Conservation (phyloP, 2,329 filamentous ascomycete genomes). For the Diaporthe ampelina region DNA sequence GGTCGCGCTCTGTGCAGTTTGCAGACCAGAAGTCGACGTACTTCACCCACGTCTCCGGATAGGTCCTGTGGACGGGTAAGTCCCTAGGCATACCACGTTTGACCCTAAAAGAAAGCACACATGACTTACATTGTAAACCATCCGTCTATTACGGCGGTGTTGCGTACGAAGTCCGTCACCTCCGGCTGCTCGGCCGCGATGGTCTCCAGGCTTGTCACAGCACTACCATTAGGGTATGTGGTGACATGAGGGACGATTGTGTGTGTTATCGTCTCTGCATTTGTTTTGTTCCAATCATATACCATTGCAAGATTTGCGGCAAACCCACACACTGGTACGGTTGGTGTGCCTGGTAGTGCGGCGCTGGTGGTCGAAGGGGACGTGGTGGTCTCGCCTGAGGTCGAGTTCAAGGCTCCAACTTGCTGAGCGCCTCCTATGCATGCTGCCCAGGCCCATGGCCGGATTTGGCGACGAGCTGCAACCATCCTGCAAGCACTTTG, state of each 20-base stretch:
- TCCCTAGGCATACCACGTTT: neutral
- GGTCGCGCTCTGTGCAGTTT: slow-evolving; percentile 29
- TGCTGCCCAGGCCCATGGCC: slow-evolving; percentile 22
- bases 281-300: slow-evolving; percentile 18
- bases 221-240: slow-evolving; percentile 23
- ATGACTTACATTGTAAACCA: slow-evolving; percentile 22
- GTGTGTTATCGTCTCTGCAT: slow-evolving; percentile 28
- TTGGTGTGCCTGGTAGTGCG: neutral
- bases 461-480: slow-evolving; percentile 1
- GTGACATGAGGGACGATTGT: slow-evolving; percentile 28
- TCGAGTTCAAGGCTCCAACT: slow-evolving; percentile 21
- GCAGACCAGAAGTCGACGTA: slow-evolving; percentile 28
- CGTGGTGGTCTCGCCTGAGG: neutral
- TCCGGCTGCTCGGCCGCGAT: slow-evolving; percentile 1
- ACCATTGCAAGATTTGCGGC: slow-evolving; percentile 25
- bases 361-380: neutral
- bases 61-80: slow-evolving; percentile 6
- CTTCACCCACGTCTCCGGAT: slow-evolving; percentile 14
- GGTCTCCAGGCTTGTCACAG: slow-evolving; percentile 20
- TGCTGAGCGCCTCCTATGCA: slow-evolving; percentile 12
- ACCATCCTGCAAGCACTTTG: slow-evolving; percentile 11
- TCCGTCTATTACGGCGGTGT: slow-evolving; percentile 15
- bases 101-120: neutral
- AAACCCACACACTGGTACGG: slow-evolving; percentile 14
- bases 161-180: slow-evolving; percentile 19